These are phyloP conservation scores for Pseudocercospora pini-densiflorae DNA, from an alignment of 2,329 filamentous ascomycete genomes.

Conservation along the genomic window DNA sequence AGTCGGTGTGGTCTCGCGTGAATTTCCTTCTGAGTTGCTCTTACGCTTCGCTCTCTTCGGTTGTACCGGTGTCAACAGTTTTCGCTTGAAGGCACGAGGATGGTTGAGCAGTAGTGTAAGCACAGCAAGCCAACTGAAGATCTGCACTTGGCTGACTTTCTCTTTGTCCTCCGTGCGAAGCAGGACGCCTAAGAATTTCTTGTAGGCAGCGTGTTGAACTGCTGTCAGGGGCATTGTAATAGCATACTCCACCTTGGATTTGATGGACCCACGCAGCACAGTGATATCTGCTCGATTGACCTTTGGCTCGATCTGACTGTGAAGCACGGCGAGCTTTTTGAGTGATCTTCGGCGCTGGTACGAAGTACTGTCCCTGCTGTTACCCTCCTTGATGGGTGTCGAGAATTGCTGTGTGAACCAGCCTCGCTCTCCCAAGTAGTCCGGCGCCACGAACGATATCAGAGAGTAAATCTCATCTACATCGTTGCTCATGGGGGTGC, in stretches of 20 bases:
- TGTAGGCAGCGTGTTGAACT: conserved; percentile 69
- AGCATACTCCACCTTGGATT: conserved; percentile 79
- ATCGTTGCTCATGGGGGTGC: conserved; percentile 84
- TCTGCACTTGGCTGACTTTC: conserved; percentile 45
- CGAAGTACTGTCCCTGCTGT: conserved; percentile 66
- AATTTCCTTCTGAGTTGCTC: conserved; percentile 3
- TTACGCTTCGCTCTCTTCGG: conserved; percentile 11
- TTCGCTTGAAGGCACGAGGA: conserved; percentile 57
- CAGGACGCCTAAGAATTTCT: conserved; percentile 53
- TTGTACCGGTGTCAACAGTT: conserved; percentile 49
- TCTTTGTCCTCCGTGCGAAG: conserved; percentile 37
- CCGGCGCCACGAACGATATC: conserved; percentile 83
- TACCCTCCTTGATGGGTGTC: conserved; percentile 72
- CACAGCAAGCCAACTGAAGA: conserved; percentile 61
- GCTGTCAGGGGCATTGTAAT: conserved; percentile 72
- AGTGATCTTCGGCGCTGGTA: conserved; percentile 63
- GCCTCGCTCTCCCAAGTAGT: conserved; percentile 69
- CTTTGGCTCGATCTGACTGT: conserved; percentile 74
- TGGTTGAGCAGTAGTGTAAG: conserved; percentile 63
- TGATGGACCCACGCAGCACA: conserved; percentile 68
- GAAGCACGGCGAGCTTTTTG: conserved; percentile 72
- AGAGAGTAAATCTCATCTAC: conserved; percentile 84
- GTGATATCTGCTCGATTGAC: conserved; percentile 75
- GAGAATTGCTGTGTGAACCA: conserved; percentile 76
- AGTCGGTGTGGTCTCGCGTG: conserved; percentile 14